A percentile compares a stretch with the other conserved stretches of the same genome.
These are phyloP conservation scores for Phytopythium aichiense DNA, from an alignment of 352 stramenopile genomes.

Conservation along the genomic window DNA sequence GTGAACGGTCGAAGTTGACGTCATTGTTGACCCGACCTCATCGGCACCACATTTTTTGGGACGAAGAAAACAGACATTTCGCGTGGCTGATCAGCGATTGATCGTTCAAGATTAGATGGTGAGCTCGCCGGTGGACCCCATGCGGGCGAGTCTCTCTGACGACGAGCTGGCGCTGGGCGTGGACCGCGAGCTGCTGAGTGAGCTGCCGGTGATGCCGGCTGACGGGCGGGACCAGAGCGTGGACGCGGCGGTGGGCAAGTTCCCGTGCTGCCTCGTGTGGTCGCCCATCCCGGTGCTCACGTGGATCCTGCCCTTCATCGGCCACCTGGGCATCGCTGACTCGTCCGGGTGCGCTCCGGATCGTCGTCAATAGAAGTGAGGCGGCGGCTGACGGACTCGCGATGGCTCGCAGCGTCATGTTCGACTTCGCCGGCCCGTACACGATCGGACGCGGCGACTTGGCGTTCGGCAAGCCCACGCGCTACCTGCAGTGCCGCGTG, in stretches of 20 bases:
- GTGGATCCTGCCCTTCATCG: slow-evolving; percentile 95
- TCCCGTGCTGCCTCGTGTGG: slow-evolving; percentile 93
- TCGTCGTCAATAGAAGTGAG: neutral
- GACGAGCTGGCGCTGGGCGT: slow-evolving; percentile 8
- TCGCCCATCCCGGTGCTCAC: slow-evolving; percentile 88
- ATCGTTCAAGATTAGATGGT: no score
- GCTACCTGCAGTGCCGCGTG: slow-evolving; percentile 85
- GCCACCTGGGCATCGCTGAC: slow-evolving; percentile 93
- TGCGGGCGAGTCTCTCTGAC: neutral
- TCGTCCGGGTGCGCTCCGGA: slow-evolving; percentile 51
- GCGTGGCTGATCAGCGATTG: no score
- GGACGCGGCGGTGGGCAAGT: slow-evolving; percentile 45
- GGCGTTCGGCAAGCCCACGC: slow-evolving; percentile 83
- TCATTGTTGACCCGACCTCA: no score
- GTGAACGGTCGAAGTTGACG: no score
- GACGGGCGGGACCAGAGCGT: slow-evolving; percentile 9
- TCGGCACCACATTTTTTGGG: no score
- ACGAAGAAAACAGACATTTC: no score
- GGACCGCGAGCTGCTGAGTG: slow-evolving; percentile 3
- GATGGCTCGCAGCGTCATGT: slow-evolving; percentile 74
- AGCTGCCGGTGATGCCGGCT: neutral
- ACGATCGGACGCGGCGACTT: slow-evolving; percentile 88
- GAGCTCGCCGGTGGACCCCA: no score
- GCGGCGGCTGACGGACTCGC: neutral
- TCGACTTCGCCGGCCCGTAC: slow-evolving; percentile 96